Base-by-base conservation (phyloP, 2,329 filamentous ascomycete genomes). In the Trichocomaceae sp. region DNA sequence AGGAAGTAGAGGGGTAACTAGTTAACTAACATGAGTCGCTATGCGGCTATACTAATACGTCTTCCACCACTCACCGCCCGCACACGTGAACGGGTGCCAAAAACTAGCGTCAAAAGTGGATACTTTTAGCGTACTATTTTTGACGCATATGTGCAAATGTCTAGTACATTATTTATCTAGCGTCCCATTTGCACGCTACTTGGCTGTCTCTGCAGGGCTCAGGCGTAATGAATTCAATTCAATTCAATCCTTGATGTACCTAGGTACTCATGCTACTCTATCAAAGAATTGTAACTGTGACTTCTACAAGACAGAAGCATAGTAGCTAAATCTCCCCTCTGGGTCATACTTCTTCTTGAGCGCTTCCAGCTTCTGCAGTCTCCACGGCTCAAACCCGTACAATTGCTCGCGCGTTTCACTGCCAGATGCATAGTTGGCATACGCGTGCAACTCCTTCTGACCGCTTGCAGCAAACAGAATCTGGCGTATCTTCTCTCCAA, bases 391-490 rank as follows among this genome's bases (percentile, higher is more conserved):
- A 50, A 67, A 67, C 7, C 79, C 79, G 60, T 83, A 82, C 67
- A 73, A 69, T 2, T 66, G 62, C 48, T 65, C 54, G 0, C 66
- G 60, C 1, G 63, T 62, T 66, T 82, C 78, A 8, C 75, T 67
- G 1, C 78, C 78, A 50, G 72, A 72, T 0, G 77, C 79, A 59
- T 80, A 82, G 64, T 82, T 82, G 50, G 79, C 70, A 55, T 81
- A 80, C 0, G 69, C 63, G 54, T 72, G 66, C 49, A 72, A 42
- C 31, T 68, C 60, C 1, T 61, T 52, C 22, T 64, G 55, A 2
- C 70, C 75, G 48, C 62, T 72, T 0, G 64, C 69, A 9, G 64
- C 56, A 41, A 66, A 62, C 5, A 78, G 62, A 5, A 74, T 67
- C 4, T 71, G 49, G 3, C 75, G 69, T 4, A 77, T 57, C 56